Evolutionary conservation across 148 eudicot species (phyloP), one percentile per base, ranked within the genome.

Genomic region (Arbutus unedo): DNA sequence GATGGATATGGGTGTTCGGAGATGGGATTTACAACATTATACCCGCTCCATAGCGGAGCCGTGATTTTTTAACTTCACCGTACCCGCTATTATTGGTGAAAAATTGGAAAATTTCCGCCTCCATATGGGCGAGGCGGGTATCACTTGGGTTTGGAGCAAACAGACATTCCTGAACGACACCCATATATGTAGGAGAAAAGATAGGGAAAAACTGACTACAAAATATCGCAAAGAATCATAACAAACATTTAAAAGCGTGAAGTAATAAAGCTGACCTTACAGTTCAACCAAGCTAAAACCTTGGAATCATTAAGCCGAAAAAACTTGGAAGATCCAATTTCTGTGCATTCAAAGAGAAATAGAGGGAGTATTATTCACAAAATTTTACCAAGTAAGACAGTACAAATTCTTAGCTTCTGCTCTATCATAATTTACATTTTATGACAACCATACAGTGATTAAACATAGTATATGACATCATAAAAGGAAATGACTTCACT

Each of bases 271-370:
- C 92, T 56, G 16, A 95, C 99, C 98, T 96, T 96, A 76, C 76
- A 84, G 85, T 84, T 87, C 87, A 97, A 78, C 98, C 99, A 97
- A 83, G 88, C 86, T 74, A 94, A 83, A 79, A 97, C 98, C 90
- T 94, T 97, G 54, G 92, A 81, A 84, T 97, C 97, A 86, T 94
- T 91, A 75, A 97, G 98, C 90, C 99, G 88, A 81, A 91, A 93
- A 89, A 94, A 94, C 90, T 90, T 94, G 67, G 90, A 88, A 2
- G 93, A 90, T 83, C 99, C 98, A 81, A 94, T 83, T 89, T 97
- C 99, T 95, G 93, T 80, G 77, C 47, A 84, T 19, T n/a, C 25
- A 83, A 23, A 59, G 38, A 85, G 2, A 81, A 53, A 60, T 5
- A 62, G 23, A 76, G 3, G 10, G 43, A 45, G 8, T 18, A 3